Evolutionary conservation across 306 rosid species (phyloP), one percentile per base, ranked within the genome.

Genomic region (Nissolia schottii): DNA sequence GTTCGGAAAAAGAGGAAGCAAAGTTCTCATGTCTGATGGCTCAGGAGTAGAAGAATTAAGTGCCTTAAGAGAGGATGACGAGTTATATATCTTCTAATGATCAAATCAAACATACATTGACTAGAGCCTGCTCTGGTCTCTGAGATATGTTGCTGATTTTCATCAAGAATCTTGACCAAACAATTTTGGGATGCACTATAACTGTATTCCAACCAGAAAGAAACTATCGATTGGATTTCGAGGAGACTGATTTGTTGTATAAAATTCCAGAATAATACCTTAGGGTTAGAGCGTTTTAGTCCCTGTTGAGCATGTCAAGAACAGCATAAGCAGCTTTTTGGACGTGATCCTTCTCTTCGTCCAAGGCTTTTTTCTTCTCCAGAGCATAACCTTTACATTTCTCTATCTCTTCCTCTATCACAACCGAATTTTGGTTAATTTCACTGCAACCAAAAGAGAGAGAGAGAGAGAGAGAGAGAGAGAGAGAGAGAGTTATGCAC

Each of bases 271-370:
- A 64, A 60, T 25, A 18, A 70, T 16, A 83, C 61, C 86, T 66
- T 80, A 79, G 81, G 37, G 64, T 79, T 71, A 69, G 82, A 34
- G 62, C 29, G 11, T 48, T 75, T 74, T 72, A 84, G 24, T 76
- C 80, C 66, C 84, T 70, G 61, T 79, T 86, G 60, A 88, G 90
- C 90, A 88, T 66, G 81, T 87, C 84, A 20, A 87, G 74, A 76
- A 87, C 93, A 63, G 90, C 81, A 68, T 80, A 87, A 74, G 96
- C 96, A 75, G 96, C 92, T 77, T 90, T 89, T 71, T 88, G 96
- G 65, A 89, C 81, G 61, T 68, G 86, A 67, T 90, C 88, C 55
- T 78, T 90, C 85, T 86, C 90, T 77, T 88, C 96, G 56, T 88
- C 93, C 6, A 90, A 80, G 43, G 67, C 57, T 57, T 66, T 85